Base-by-base conservation (phyloP, 1,139 yeast genomes). In the Sugiyamaella xylanicola region DNA sequence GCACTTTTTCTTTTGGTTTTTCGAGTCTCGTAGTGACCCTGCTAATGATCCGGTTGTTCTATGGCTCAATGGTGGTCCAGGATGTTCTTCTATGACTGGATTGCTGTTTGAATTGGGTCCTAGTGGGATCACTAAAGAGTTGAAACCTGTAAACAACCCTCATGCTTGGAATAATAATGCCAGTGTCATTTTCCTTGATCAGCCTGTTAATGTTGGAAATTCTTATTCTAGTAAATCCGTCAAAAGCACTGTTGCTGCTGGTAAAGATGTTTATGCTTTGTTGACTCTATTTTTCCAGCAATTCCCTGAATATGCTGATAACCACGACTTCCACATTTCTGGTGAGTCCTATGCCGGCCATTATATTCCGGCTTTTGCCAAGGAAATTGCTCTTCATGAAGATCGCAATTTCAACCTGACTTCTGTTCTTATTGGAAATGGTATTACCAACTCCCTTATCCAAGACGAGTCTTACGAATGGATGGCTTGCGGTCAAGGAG, bases 401-500 rank as follows among this genome's bases (percentile, higher is more conserved):
- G 87, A 37, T 37, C 37, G 41, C 71, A 79, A 84, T 59, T 92
- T 93, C 77, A 83, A 91, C 72, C 80, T 93, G 70, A 80, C 92
- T 25, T 89, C 97, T 4, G 91, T 93, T 46, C 75, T 93, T 73
- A 92, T 93, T 69, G 99, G 99, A 69, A 93, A 93, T 70, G 99
- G 99, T 58, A 82, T 93, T 69, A 91, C 97, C 56, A 98, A 93
- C 74, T 92, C 96, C 16, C 81, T 89, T 72, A 84, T 84, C 60
- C 99, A 93, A 76, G 88, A 87, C 72, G 86, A 86, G 65, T 85
- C 85, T 72, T 93, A 90, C 74, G 87, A 88, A 75, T 96, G 95
- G 72, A 93, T 93, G 99, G 98, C 97, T 11, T 93, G 99, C 74
- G 97, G 97, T 63, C 77, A 83, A 67, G 96, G 97, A 68, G 98